Evolutionary conservation across 805 yeast genomes (phyloP).

Genomic region (Wickerhamiella azymoides): DNA sequence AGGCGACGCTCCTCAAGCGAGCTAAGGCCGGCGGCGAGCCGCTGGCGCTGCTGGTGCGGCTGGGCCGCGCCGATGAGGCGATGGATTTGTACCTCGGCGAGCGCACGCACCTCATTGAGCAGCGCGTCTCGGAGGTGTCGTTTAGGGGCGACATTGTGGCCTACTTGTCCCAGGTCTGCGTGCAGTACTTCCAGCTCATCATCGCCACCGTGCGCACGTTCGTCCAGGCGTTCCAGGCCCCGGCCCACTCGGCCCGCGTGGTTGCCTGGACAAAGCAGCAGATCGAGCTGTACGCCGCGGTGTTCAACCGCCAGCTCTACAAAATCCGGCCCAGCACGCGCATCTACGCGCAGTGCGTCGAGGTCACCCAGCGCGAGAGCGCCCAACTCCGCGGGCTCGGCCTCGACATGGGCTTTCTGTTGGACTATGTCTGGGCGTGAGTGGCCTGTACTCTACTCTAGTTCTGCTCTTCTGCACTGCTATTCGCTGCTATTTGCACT

Average conservation of each 20-base stretch:
- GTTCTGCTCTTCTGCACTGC: no score
- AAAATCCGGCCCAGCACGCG: conserved; percentile 33
- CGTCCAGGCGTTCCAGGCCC: conserved; percentile 35
- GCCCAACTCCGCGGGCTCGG: conserved; percentile 50
- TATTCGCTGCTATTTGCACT: no score
- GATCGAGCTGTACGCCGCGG: conserved; percentile 42
- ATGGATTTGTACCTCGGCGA: conserved; percentile 35
- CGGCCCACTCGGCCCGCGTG: conserved; percentile 39
- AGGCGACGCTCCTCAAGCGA: background rate
- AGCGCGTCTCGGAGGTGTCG: conserved; percentile 36
- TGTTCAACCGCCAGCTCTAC: conserved; percentile 53
- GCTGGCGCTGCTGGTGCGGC: conserved; percentile 27
- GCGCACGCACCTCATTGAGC: conserved; percentile 34
- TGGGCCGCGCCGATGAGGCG: conserved; percentile 37
- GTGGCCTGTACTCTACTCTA: no score
- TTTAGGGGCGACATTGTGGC: conserved; percentile 41
- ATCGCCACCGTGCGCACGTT: conserved; percentile 44
- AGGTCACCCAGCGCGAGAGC: conserved; percentile 44
- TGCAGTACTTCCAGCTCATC: conserved; percentile 47
- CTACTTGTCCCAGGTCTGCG: conserved; percentile 47
- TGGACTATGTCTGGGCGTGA: conserved; percentile 31
- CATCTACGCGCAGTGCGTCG: conserved; percentile 41
- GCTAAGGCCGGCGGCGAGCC: conserved; percentile 10
- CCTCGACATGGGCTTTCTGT: conserved; percentile 57
- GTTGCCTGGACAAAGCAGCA: conserved; percentile 68